Evolutionary conservation across 2,329 filamentous ascomycete species (phyloP), one percentile per base, ranked within the genome.

Genomic region (Thelonectria blattea): DNA sequence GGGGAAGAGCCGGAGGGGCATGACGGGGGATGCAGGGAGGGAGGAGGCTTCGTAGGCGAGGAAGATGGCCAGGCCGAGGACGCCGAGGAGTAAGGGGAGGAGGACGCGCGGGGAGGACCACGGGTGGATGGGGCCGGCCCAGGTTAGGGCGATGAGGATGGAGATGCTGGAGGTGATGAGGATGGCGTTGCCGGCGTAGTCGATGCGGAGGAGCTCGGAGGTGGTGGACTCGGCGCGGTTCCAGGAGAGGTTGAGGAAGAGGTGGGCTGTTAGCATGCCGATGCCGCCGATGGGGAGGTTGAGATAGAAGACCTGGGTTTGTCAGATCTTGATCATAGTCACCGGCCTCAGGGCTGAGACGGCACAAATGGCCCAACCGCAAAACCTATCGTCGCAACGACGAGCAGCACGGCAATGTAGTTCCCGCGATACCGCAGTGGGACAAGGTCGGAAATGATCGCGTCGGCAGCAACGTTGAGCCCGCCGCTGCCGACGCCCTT

Each of bases 251-350:
- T 75, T 74, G 1, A 85, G 68, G 54, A 78, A 76, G 37, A 78
- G 20, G 37, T 75, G 59, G 4, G 74, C 62, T 15, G 75, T 59
- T 2, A 71, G 18, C 4, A 79, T 67, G 1, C 71, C 64, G 12
- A 71, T 30, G 37, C 74, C 76, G 43, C 76, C 71, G 45, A 79
- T 68, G 20, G 78, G 79, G 3, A 81, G 65, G 58, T 79, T 79
- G 17, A 81, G 66, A 54, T 77, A 81, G 54, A 85, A 84, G 12
- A 79, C 68, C n/a, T n/a, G n/a, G n/a, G n/a, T n/a, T n/a, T n/a
- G n/a, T n/a, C n/a, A n/a, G n/a, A n/a, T n/a, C n/a, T n/a, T n/a
- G n/a, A n/a, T n/a, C n/a, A n/a, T n/a, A n/a, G n/a, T n/a, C n/a
- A n/a, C n/a, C n/a, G n/a, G n/a, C n/a, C n/a, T n/a, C n/a, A n/a